Conservation (phyloP, 768 basidiomycete genomes). For the Boletus coccyginus region DNA sequence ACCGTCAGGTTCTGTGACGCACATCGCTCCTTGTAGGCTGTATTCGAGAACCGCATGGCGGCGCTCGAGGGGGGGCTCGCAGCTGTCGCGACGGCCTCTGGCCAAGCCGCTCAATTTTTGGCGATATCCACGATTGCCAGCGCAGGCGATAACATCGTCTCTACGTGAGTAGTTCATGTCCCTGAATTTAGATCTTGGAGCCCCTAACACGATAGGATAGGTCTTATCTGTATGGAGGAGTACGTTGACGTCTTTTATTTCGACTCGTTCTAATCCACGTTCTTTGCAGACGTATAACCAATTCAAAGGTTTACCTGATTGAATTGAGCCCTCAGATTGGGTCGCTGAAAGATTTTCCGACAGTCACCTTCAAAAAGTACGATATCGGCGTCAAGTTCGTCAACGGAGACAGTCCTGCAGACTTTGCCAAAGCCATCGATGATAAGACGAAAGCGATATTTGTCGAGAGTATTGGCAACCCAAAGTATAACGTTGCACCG, state of each 20-base stretch:
- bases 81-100: slow-evolving; percentile 71
- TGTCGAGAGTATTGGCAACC: slow-evolving; percentile 79
- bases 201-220: background rate
- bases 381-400: slow-evolving; percentile 44
- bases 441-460: slow-evolving; percentile 75
- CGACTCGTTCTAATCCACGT: background rate
- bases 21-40: slow-evolving; percentile 42
- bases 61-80: slow-evolving; percentile 79
- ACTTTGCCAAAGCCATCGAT: slow-evolving; percentile 67
- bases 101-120: slow-evolving; percentile 77
- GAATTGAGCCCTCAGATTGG: too few species aligned
- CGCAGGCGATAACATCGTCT: slow-evolving; percentile 75
- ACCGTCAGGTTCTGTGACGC: too few species aligned
- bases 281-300: slow-evolving; percentile 17
- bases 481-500: slow-evolving; percentile 65
- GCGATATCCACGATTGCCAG: slow-evolving; percentile 59
- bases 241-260: background rate
- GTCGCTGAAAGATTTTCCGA: background rate
- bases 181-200: slow-evolving; percentile 24
- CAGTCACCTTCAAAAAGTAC: slow-evolving; percentile 20
- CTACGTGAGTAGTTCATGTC: slow-evolving; percentile 50
- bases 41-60: slow-evolving; percentile 77
- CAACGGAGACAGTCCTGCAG: slow-evolving; percentile 49
- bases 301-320: slow-evolving; percentile 13
- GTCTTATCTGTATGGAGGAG: slow-evolving; percentile 21